Percentiles rank a stretch among this genome's conserved stretches.
These are phyloP conservation scores for Penicillium parvum DNA, from an alignment of 495 filamentous ascomycete species.

Conservation along the genomic window DNA sequence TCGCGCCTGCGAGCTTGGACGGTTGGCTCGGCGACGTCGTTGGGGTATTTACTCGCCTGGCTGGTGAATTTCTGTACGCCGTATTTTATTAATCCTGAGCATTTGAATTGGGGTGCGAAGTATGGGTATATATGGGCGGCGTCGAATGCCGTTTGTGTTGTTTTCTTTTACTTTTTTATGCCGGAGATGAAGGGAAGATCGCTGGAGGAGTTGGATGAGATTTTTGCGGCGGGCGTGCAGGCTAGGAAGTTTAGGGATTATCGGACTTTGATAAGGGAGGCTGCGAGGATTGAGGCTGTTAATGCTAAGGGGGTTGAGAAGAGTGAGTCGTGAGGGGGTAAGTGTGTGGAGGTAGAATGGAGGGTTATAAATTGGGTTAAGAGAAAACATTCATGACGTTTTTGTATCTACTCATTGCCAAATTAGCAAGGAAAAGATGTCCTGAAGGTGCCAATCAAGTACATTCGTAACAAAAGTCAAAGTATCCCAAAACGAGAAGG, in stretches of 20 bases:
- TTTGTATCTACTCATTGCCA: too few species aligned
- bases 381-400: too few species aligned
- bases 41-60: slow-evolving; percentile 47
- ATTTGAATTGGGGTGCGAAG: slow-evolving; percentile 49
- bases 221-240: slow-evolving; percentile 31
- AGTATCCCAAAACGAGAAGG: too few species aligned
- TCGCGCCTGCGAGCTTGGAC: slow-evolving; percentile 48
- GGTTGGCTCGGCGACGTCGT: slow-evolving; percentile 43
- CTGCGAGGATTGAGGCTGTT: slow-evolving; percentile 11
- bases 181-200: slow-evolving; percentile 52
- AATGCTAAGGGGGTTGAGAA: slow-evolving; percentile 2
- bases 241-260: slow-evolving; percentile 30
- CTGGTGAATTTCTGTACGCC: slow-evolving; percentile 49
- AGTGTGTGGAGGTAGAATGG: too few species aligned
- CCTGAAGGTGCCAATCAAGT: too few species aligned
- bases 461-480: too few species aligned
- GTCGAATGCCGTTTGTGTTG: slow-evolving; percentile 25
- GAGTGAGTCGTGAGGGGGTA: too few species aligned
- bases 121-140: slow-evolving; percentile 52
- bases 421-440: too few species aligned
- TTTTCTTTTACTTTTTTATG: slow-evolving; percentile 49
- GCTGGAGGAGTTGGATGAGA: slow-evolving; percentile 51
- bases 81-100: slow-evolving; percentile 57
- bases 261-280: slow-evolving; percentile 17
- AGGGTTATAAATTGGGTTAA: too few species aligned